Percentiles rank a stretch among this genome's conserved stretches.
Conservation (phyloP, 495 filamentous ascomycete species). For the Chaetomium cochliodes region DNA sequence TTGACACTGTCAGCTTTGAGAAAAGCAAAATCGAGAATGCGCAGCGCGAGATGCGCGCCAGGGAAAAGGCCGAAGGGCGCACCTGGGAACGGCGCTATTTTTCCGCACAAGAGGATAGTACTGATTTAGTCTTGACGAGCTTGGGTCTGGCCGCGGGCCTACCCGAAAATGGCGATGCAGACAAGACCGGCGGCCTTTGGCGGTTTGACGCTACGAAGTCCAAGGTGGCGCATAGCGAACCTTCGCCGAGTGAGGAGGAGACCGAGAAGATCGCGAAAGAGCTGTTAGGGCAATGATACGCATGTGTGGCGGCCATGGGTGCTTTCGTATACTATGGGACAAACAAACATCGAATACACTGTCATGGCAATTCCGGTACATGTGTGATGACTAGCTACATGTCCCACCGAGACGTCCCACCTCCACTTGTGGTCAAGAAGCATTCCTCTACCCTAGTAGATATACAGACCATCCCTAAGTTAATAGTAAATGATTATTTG, state of each 20-base stretch:
- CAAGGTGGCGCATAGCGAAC: constrained; percentile 42
- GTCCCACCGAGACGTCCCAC: too few species aligned
- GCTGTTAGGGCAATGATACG: constrained; percentile 44
- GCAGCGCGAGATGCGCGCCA: constrained; percentile 79
- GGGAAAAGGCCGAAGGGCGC: constrained; percentile 71
- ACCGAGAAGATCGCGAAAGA: constrained; percentile 39
- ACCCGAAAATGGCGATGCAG: constrained; percentile 58
- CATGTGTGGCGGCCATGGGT: not conserved
- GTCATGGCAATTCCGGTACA: not conserved
- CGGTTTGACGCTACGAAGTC: constrained; percentile 71
- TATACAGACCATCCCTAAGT: too few species aligned
- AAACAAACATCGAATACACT: not conserved
- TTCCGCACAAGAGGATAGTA: constrained; percentile 47
- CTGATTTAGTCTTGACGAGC: constrained; percentile 56
- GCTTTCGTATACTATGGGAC: not conserved
- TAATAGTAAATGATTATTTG: not conserved
- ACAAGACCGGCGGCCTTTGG: constrained; percentile 89
- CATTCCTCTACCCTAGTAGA: too few species aligned
- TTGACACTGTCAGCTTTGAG: constrained; percentile 72
- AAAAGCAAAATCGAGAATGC: constrained; percentile 90
- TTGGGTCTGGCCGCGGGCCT: constrained; percentile 60
- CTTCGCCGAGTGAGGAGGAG: constrained; percentile 42
- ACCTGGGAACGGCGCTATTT: constrained; percentile 90
- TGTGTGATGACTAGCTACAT: too few species aligned
- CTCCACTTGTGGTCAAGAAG: too few species aligned